Conservation (phyloP, 2,329 filamentous ascomycete genomes). For the Emmonsia crescens region DNA sequence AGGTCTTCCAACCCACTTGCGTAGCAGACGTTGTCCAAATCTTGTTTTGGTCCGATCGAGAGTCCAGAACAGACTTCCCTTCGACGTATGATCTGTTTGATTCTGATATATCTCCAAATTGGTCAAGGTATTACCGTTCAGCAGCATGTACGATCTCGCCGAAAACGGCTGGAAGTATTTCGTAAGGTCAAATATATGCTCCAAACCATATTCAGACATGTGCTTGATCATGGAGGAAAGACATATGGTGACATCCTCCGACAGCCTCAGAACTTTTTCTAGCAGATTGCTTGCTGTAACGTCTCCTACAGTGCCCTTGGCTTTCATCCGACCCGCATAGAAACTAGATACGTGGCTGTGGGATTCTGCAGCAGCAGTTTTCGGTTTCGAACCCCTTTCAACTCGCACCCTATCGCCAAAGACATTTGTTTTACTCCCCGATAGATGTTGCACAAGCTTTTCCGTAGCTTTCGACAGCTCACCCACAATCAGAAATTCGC, state of each 20-base stretch:
- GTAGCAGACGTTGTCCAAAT: conserved; percentile 74
- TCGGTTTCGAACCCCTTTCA: conserved; percentile 63
- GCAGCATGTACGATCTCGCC: conserved; percentile 83
- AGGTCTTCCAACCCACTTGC: conserved; percentile 91
- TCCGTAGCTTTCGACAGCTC: conserved; percentile 83
- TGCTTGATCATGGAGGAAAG: conserved; percentile 95
- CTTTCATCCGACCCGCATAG: conserved; percentile 76
- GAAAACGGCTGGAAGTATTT: conserved; percentile 97
- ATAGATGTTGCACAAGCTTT: conserved; percentile 81
- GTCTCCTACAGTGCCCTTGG: conserved; percentile 42
- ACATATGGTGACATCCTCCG: conserved; percentile 79
- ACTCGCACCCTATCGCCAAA: conserved; percentile 85
- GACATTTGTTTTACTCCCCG: conserved; percentile 78
- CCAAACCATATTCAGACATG: conserved; percentile 78
- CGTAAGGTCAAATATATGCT: conserved; percentile 91
- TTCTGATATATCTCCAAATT: conserved; percentile 95
- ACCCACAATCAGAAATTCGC: conserved; percentile 88
- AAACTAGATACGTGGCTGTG: conserved; percentile 86
- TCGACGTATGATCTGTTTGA: conserved; percentile 71
- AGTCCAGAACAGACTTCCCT: conserved; percentile 90
- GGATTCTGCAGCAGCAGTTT: conserved; percentile 72
- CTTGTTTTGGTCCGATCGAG: conserved; percentile 84
- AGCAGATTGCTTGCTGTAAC: conserved; percentile 55
- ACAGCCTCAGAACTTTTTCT: conserved; percentile 74
- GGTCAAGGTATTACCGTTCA: conserved; percentile 89